Conservation (phyloP, 495 filamentous ascomycete genomes). For the Trypethelium eluteriae region DNA sequence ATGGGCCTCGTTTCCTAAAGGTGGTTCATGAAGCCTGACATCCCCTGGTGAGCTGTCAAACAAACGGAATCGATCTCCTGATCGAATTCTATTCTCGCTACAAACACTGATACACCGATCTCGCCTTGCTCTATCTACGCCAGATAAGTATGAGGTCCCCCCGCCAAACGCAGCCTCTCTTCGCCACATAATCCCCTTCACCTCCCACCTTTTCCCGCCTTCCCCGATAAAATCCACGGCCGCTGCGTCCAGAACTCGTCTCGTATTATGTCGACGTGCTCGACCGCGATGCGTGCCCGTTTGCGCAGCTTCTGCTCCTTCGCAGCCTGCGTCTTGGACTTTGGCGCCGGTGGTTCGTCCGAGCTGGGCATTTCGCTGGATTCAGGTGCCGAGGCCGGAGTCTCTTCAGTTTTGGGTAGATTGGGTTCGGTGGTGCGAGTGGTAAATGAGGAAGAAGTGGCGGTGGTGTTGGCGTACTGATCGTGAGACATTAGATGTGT, state of each 20-base stretch:
- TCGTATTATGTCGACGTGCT: conserved; percentile 87
- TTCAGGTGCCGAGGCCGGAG: neutral
- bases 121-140: too few relatives aligned
- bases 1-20: too few relatives aligned
- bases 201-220: conserved; percentile 48
- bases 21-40: too few relatives aligned
- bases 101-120: too few relatives aligned
- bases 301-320: conserved; percentile 65
- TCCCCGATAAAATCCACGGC: conserved; percentile 78
- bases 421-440: neutral
- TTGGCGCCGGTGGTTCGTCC: conserved; percentile 25
- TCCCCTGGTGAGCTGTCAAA: too few relatives aligned
- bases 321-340: conserved; percentile 68
- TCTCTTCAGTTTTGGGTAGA: neutral
- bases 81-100: too few relatives aligned
- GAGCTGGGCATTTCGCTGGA: neutral
- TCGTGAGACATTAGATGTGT: neutral
- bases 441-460: neutral
- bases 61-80: too few relatives aligned
- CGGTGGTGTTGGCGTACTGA: neutral
- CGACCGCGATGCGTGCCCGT: conserved; percentile 68
- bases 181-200: neutral
- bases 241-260: conserved; percentile 85
- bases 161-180: too few relatives aligned
- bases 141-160: too few relatives aligned